These are phyloP conservation scores for Lasiodiplodia citricola DNA, from an alignment of 2,329 filamentous ascomycete genomes.

Conservation along the genomic window DNA sequence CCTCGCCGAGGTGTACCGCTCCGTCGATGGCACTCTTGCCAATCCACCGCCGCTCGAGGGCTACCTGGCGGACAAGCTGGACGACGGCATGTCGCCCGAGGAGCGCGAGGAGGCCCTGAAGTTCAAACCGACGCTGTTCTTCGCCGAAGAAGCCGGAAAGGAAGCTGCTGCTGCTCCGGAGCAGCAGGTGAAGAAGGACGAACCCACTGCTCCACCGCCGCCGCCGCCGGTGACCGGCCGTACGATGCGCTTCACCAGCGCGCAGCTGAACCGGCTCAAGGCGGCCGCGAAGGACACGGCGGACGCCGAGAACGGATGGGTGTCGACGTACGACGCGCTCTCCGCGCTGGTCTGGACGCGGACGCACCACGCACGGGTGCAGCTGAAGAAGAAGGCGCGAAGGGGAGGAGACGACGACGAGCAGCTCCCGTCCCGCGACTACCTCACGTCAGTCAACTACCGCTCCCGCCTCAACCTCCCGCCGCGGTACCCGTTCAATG, in stretches of 20 bases:
- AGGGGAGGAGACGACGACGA: background rate
- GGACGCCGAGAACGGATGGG: background rate
- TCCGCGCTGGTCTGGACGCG: conserved; percentile 11
- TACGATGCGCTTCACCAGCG: background rate
- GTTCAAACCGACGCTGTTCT: background rate
- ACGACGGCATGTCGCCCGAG: background rate
- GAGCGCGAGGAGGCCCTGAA: background rate
- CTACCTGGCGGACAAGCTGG: background rate
- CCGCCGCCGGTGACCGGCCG: background rate
- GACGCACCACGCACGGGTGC: background rate
- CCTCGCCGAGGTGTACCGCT: conserved; percentile 3
- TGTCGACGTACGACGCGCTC: conserved; percentile 17
- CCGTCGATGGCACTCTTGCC: background rate
- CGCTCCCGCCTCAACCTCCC: background rate
- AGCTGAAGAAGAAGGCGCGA: background rate
- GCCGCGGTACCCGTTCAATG: background rate
- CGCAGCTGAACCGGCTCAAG: background rate
- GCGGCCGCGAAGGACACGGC: background rate
- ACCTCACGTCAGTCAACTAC: conserved; percentile 15
- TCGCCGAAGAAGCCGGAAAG: background rate
- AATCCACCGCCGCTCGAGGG: background rate
- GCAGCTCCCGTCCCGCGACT: background rate
- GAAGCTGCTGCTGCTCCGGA: background rate
- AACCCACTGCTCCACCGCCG: background rate
- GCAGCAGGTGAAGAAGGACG: background rate